phyloP scores from a whole-genome alignment of 2,329 filamentous ascomycete species.

The Cryoendolithus antarcticus region DNA sequence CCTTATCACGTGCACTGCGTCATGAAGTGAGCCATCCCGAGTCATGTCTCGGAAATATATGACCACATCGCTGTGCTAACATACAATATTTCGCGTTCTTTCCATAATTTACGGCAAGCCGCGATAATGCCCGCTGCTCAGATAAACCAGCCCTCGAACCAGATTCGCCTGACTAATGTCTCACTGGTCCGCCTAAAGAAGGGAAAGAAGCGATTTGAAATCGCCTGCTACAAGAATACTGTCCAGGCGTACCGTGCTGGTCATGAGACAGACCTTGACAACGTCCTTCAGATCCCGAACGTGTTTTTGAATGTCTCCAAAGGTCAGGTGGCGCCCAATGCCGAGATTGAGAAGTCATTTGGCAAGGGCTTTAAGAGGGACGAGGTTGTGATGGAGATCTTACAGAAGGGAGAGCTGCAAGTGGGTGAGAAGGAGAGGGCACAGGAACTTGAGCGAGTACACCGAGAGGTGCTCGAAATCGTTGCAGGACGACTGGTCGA shows the following conservation, averaged over 20 bases:
- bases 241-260: conserved; percentile 92
- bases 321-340: conserved; percentile 80
- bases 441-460: conserved; percentile 77
- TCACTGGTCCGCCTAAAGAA: conserved; percentile 93
- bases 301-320: conserved; percentile 96
- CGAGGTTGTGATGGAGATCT: conserved; percentile 85
- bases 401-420: conserved; percentile 87
- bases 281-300: conserved; percentile 90
- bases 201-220: conserved; percentile 96
- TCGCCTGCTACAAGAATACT: conserved; percentile 99
- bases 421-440: conserved; percentile 91
- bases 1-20: too few species aligned
- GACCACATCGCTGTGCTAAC: too few species aligned
- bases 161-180: conserved; percentile 96
- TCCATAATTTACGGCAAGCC: background rate
- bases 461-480: conserved; percentile 85
- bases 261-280: conserved; percentile 91
- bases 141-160: conserved; percentile 65
- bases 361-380: conserved; percentile 56
- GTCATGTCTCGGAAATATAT: too few species aligned
- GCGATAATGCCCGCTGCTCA: conserved; percentile 24
- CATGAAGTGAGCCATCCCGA: too few species aligned
- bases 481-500: conserved; percentile 88
- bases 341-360: conserved; percentile 84
- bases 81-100: too few species aligned